These are phyloP conservation scores for Physcomitrium patens DNA, from an alignment of 225 moss, liverwort and hornwort species.

Conservation along the genomic window DNA sequence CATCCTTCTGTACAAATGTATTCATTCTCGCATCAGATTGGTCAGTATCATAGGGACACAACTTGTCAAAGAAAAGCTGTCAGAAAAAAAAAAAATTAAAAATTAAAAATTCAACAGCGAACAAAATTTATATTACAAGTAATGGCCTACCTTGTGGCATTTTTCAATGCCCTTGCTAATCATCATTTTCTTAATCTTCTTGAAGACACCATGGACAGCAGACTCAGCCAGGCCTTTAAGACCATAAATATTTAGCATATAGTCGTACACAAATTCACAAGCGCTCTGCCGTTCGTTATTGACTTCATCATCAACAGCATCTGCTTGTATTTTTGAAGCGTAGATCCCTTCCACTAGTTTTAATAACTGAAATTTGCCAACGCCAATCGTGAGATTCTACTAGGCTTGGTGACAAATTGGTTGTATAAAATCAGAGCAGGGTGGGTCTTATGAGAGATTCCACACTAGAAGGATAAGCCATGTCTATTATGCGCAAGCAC, in stretches of 20 bases:
- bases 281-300: slow-evolving; percentile 83
- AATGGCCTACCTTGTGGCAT: slow-evolving; percentile 70
- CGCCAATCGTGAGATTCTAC: slow-evolving; percentile 20
- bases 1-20: not conserved
- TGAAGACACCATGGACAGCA: slow-evolving; percentile 96
- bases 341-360: slow-evolving; percentile 88
- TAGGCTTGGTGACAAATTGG: not conserved
- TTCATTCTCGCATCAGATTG: not conserved
- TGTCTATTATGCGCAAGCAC: not conserved
- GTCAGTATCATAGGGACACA: not conserved
- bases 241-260: slow-evolving; percentile 94
- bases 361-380: slow-evolving; percentile 63
- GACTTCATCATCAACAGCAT: slow-evolving; percentile 79
- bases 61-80: not conserved
- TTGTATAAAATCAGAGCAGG: slow-evolving; percentile 2
- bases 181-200: slow-evolving; percentile 72
- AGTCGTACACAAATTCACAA: slow-evolving; percentile 97
- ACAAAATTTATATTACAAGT: not conserved
- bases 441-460: not conserved
- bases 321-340: slow-evolving; percentile 81
- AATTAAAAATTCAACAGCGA: not conserved
- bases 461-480: slow-evolving; percentile 9
- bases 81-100: not conserved
- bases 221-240: slow-evolving; percentile 92
- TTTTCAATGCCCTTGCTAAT: slow-evolving; percentile 80